phyloP scores from a whole-genome alignment of 306 rosid species.

The Datisca glomerata region DNA sequence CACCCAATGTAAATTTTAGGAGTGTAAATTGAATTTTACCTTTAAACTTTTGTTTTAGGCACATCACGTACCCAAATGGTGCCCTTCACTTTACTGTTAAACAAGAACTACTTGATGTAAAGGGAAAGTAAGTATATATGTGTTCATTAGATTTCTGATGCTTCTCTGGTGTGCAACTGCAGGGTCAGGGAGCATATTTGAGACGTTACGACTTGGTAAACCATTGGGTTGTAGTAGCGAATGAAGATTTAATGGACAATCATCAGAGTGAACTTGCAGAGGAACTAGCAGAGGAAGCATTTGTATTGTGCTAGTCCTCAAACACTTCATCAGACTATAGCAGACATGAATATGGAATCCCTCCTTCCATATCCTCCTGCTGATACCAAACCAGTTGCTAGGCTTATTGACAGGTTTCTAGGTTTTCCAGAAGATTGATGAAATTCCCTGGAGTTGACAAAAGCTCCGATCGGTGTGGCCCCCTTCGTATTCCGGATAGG shows the following conservation, averaged over 20 bases:
- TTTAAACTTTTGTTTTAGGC: not conserved
- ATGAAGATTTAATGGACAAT: constrained; percentile 91
- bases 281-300: constrained; percentile 75
- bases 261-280: constrained; percentile 84
- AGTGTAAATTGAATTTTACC: no score
- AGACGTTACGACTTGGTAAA: constrained; percentile 50
- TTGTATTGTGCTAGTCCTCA: constrained; percentile 54
- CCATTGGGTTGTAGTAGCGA: constrained; percentile 69
- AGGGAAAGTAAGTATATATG: no score
- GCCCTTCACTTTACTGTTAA: no score
- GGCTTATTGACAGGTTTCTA: constrained; percentile 51
- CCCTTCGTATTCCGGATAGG: no score
- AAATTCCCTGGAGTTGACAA: no score
- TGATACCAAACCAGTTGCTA: constrained; percentile 66
- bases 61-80: no score
- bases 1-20: no score
- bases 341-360: constrained; percentile 45
- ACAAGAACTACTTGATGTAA: no score
- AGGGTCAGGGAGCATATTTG: constrained; percentile 93
- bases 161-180: no score
- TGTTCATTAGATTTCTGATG: no score
- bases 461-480: no score
- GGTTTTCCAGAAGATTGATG: constrained; percentile 65
- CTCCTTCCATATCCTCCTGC: constrained; percentile 58
- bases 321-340: constrained; percentile 41